These are phyloP conservation scores for Biscutella auriculata DNA, from an alignment of 441 rosid genomes.

Conservation along the genomic window DNA sequence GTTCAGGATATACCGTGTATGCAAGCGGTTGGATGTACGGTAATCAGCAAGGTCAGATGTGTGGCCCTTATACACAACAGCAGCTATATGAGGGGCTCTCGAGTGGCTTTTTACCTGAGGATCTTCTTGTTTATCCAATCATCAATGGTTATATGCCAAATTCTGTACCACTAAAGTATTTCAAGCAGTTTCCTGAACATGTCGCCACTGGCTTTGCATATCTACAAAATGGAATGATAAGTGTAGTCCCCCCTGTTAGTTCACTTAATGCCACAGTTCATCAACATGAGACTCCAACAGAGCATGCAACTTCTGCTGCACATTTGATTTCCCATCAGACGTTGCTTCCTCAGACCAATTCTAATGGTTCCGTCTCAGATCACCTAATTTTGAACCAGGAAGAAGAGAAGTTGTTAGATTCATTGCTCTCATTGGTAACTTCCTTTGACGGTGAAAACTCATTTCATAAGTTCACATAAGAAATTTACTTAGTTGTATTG, in stretches of 20 bases:
- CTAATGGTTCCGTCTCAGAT: constrained; percentile 20
- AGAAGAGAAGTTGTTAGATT: constrained; percentile 18
- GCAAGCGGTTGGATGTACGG: constrained; percentile 86
- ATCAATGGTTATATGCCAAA: constrained; percentile 46
- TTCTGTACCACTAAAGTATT: constrained; percentile 77
- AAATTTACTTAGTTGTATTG: neutral
- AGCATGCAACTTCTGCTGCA: constrained; percentile 18
- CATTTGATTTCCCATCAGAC: constrained; percentile 17
- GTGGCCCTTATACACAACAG: constrained; percentile 87
- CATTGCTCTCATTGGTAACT: constrained; percentile 38
- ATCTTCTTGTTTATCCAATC: constrained; percentile 79
- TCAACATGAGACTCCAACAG: constrained; percentile 22
- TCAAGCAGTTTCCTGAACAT: constrained; percentile 85
- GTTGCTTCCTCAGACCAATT: constrained; percentile 24
- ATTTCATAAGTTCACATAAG: neutral
- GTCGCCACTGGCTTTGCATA: constrained; percentile 71
- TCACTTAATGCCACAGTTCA: constrained; percentile 13
- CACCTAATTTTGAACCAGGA: constrained; percentile 25
- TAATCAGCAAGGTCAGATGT: constrained; percentile 78
- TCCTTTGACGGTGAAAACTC: constrained; percentile 11
- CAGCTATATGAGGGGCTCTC: constrained; percentile 75
- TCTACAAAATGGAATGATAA: constrained; percentile 29
- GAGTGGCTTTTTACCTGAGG: constrained; percentile 77
- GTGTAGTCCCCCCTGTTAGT: constrained; percentile 22
- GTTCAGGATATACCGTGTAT: constrained; percentile 28